Evolutionary conservation across 176 grass and related monocot genomes (phyloP).

Genomic region (Carex kokanica): DNA sequence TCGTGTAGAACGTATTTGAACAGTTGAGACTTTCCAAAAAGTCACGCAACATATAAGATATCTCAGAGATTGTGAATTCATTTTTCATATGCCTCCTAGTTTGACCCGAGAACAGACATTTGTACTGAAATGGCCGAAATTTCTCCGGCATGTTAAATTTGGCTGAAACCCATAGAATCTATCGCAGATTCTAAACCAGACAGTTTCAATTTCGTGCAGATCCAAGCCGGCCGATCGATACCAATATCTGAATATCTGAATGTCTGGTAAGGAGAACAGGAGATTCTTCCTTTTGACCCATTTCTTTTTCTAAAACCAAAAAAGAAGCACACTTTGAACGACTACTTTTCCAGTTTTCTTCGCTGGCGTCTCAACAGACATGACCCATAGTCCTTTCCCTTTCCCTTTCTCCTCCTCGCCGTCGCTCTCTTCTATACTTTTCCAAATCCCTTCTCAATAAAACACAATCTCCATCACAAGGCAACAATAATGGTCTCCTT

Average conservation of each 20-base stretch:
- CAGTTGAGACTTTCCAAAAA: too few species aligned
- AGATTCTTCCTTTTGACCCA: slow-evolving; percentile 11
- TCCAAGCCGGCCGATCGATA: not conserved
- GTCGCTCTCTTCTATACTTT: slow-evolving; percentile 11
- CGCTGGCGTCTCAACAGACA: slow-evolving; percentile 14
- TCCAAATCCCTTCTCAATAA: not conserved
- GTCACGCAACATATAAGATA: too few species aligned
- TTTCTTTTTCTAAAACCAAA: slow-evolving; percentile 8
- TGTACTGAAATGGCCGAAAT: not conserved
- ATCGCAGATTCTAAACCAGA: not conserved
- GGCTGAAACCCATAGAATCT: not conserved
- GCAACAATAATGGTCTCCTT: not conserved
- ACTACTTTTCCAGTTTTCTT: slow-evolving; percentile 14
- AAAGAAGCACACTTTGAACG: slow-evolving; percentile 18
- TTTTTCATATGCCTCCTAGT: slow-evolving; percentile 11
- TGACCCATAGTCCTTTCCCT: not conserved
- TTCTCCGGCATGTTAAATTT: not conserved
- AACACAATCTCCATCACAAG: slow-evolving; percentile 8
- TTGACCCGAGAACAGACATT: not conserved
- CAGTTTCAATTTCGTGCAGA: slow-evolving; percentile 4
- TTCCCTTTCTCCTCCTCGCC: not conserved
- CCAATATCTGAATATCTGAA: too few species aligned
- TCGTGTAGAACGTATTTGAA: too few species aligned
- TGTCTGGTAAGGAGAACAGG: not conserved
- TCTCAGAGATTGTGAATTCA: too few species aligned